Conservation (phyloP, 306 rosid species). For the Quercus parvula region DNA sequence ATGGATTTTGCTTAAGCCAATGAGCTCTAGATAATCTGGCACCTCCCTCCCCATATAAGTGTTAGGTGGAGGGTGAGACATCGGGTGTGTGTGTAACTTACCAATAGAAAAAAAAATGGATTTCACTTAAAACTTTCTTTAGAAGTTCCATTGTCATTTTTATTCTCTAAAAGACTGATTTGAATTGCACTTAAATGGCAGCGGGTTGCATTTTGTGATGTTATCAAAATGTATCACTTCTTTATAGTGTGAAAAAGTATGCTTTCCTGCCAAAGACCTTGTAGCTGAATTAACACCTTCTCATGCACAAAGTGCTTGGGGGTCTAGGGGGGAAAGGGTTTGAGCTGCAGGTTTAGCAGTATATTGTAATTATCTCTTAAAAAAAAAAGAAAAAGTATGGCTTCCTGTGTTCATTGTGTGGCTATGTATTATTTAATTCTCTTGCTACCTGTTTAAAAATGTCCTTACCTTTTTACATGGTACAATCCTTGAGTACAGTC, state of each 20-base stretch:
- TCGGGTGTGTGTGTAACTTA: no score
- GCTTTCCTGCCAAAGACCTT: no score
- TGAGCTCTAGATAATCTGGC: no score
- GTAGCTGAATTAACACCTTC: fast-evolving
- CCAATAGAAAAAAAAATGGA: not conserved
- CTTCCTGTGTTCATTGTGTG: no score
- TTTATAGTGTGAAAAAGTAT: not conserved
- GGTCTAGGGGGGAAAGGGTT: no score
- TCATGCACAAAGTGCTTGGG: no score
- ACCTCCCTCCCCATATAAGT: no score
- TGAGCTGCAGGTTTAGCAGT: fast-evolving
- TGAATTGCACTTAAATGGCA: not conserved
- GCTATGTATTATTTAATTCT: not conserved
- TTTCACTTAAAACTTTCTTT: not conserved
- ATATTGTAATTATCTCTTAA: no score
- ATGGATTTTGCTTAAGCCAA: no score
- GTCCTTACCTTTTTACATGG: not conserved
- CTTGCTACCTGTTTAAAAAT: not conserved
- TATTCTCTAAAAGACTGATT: not conserved
- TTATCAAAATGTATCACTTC: not conserved
- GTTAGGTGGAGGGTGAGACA: no score
- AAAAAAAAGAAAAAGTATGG: not conserved
- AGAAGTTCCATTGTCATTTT: not conserved
- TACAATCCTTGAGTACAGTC: not conserved
- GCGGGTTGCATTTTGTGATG: not conserved